Base-by-base conservation (phyloP, 2,329 filamentous ascomycete species). In the Clonostachys byssicola region DNA sequence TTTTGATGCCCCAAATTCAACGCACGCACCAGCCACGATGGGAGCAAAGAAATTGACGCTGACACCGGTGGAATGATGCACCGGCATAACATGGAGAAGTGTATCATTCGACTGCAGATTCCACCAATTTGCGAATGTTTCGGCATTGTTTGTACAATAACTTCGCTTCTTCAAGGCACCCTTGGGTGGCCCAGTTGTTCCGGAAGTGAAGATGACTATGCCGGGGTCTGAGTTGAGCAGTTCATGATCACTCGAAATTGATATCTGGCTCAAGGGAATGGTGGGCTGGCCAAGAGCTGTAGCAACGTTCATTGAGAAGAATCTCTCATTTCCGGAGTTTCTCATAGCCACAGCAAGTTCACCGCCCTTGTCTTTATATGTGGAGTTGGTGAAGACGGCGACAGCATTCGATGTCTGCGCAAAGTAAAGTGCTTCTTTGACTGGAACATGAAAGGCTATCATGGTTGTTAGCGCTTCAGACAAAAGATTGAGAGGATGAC, bases 111-210 rank as follows among this genome's bases (percentile, higher is more conserved):
- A 5, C 12, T 23, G n/a, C 4, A 17, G 18, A 5, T 23, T 12
- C 40, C 40, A 42, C 40, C 40, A 42, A 10, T 18, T n/a, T 13
- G 40, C 40, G 20, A 42, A 42, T 13, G 40, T 23, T 18, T 42
- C 40, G n/a, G 18, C n/a, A 10, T 42, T 42, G n/a, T 42, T 18
- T 18, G 40, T 42, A 18, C 13, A 42, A 10, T 16, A 42, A 5
- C 13, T 13, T n/a, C 40, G 40, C 40, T 42, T 42, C 40, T 42
- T 42, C 18, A 42, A 18, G 12, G n/a, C 40, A n/a, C 61, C 73
- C 54, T 77, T 77, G 14, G 73, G 73, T 6, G 70, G 51, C 2
- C 73, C 73, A 1, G 73, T 76, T 1, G 74, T 77, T 20, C 73
- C 74, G 38, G 71, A 74, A 34, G 70, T 74, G 52, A 75, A 76